Evolutionary conservation across 495 filamentous ascomycete genomes (phyloP).

Genomic region (Penicillium riverlandense): DNA sequence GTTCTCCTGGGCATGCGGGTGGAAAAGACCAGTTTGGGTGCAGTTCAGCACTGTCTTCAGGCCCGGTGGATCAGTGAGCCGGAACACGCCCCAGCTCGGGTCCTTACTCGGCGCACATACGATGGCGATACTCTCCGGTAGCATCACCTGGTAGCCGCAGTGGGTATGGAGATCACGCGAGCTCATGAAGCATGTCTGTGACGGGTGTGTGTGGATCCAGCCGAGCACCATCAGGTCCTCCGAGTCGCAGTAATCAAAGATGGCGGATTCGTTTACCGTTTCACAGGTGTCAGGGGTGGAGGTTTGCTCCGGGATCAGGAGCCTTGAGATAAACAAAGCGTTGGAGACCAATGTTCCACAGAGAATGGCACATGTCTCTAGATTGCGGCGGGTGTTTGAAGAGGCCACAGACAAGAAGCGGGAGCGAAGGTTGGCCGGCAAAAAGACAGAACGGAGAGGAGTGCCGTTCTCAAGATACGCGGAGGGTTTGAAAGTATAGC

Average conservation of each 20-base stretch:
- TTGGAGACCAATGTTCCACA: slow-evolving; percentile 88
- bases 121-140: slow-evolving; percentile 92
- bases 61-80: slow-evolving; percentile 87
- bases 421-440: slow-evolving; percentile 65
- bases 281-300: slow-evolving; percentile 91
- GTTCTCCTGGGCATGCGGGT: slow-evolving; percentile 63
- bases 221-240: slow-evolving; percentile 85
- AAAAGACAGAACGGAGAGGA: slow-evolving; percentile 78
- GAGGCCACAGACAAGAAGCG: slow-evolving; percentile 65
- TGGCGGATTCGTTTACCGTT: slow-evolving; percentile 71
- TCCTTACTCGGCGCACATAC: slow-evolving; percentile 82
- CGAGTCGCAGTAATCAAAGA: slow-evolving; percentile 80
- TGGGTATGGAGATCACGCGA: slow-evolving; percentile 91
- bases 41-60: slow-evolving; percentile 73
- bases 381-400: slow-evolving; percentile 67
- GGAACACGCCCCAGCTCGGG: slow-evolving; percentile 87
- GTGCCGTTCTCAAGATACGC: slow-evolving; percentile 84
- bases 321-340: slow-evolving; percentile 78
- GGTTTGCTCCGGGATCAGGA: slow-evolving; percentile 87
- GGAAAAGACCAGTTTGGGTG: slow-evolving; percentile 69
- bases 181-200: slow-evolving; percentile 97
- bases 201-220: slow-evolving; percentile 98
- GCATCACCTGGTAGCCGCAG: slow-evolving; percentile 84
- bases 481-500: slow-evolving; percentile 74
- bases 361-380: slow-evolving; percentile 92